Base-by-base conservation (phyloP, 2,329 filamentous ascomycete genomes). In the Calonectria honghensis region DNA sequence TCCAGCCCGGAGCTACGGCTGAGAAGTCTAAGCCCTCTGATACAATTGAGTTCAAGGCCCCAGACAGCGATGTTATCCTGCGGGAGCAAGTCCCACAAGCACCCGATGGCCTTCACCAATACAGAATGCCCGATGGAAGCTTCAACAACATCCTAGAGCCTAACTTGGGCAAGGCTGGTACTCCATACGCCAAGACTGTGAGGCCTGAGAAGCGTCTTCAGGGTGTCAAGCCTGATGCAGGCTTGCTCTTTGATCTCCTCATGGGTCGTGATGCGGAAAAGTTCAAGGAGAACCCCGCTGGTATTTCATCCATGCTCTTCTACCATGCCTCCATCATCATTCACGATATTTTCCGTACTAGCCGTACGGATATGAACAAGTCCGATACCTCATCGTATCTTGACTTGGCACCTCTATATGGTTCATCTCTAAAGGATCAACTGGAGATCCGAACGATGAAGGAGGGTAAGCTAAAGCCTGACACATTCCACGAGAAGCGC, bases 241-340 rank as follows among this genome's bases (percentile, higher is more conserved):
- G 90, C 24, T 85, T 93, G 18, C 85, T 95, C 4, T 95, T 95
- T 74, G 93, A 95, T 82, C 90, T 89, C 29, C 81, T 94, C 32
- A 90, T 95, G 88, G 91, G 90, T 20, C 89, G 93, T 32, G 85
- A 86, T 48, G 85, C 87, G 39, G 72, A 78, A 0, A 80, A 78
- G n/a, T 91, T 91, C 75, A 88, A 91, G 75, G 87, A 91, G 70
- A 94, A 95, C 81, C 92, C 93, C 0, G 93, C 93, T 66, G 90
- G 91, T n/a, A 92, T 96, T 51, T 95, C 93, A 0, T 93, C 92
- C 78, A 91, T 95, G 85, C 86, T 96, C 20, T 95, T 95, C 83
- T 95, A 95, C 77, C 86, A 94, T 54, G 94, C 94, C 0, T 91
- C 93, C 9, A 93, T 96, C 79, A 84, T 84, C 67, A 85, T 85